A percentile compares a stretch with the other conserved stretches of the same genome.
Evolutionary conservation across 2,329 filamentous ascomycete genomes (phyloP).

Genomic region (Trichoderma asperellum): DNA sequence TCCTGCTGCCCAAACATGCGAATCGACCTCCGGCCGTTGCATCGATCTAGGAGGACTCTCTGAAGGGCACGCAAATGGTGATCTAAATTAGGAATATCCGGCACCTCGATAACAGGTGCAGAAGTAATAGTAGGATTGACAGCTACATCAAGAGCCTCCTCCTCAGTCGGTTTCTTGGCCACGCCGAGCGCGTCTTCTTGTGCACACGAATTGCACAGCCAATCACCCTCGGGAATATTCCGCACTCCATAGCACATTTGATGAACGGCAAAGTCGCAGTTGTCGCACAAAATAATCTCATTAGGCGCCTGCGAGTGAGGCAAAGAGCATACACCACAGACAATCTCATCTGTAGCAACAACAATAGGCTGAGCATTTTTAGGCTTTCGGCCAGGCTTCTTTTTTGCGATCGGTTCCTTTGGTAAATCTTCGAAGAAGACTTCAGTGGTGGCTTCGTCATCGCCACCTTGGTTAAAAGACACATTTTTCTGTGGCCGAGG

Average conservation of each 20-base stretch:
- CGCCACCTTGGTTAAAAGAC: constrained; percentile 49
- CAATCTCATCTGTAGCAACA: constrained; percentile 48
- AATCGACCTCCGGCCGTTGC: constrained; percentile 59
- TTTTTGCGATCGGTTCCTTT: constrained; percentile 41
- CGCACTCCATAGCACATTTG: constrained; percentile 63
- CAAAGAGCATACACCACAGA: constrained; percentile 61
- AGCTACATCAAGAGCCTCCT: constrained; percentile 27
- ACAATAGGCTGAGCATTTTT: constrained; percentile 31
- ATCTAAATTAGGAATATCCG: constrained; percentile 61
- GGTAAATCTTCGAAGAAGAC: constrained; percentile 59
- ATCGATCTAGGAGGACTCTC: constrained; percentile 61
- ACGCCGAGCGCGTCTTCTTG: constrained; percentile 49
- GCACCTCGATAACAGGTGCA: constrained; percentile 40
- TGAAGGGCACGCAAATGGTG: constrained; percentile 58
- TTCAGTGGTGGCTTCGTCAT: constrained; percentile 41
- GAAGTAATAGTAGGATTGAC: constrained; percentile 31
- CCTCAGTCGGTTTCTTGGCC: constrained; percentile 37
- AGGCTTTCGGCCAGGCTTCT: constrained; percentile 35
- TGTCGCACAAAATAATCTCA: constrained; percentile 67
- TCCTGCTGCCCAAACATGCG: constrained; percentile 63
- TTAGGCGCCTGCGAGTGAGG: constrained; percentile 62
- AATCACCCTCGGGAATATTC: constrained; percentile 64
- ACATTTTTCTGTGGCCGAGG: constrained; percentile 56
- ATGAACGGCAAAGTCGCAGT: constrained; percentile 65
- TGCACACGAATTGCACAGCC: constrained; percentile 63